Evolutionary conservation across 208 protist genomes (phyloP), one percentile per base, ranked within the genome.

Genomic region (Vickermania ingenoplastis): DNA sequence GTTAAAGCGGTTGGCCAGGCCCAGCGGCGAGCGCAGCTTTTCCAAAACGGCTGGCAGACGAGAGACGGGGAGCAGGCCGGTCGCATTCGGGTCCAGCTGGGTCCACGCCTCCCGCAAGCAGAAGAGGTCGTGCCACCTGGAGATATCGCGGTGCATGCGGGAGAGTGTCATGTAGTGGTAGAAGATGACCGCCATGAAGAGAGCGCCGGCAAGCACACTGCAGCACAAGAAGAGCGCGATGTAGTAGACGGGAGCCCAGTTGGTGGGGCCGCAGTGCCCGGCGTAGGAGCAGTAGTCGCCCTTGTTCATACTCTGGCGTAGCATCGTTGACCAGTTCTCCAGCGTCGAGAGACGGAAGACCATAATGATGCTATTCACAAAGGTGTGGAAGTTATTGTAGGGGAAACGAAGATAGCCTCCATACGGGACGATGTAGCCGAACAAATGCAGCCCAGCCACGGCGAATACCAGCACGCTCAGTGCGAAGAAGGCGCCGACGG

Each of bases 331-430:
- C 86, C 87, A 96, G 70, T 88, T 75, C 70, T 96, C 79, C n/a
- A 92, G 63, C 26, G 91, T 96, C 5, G 75, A 74, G 25, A 94
- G 73, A 28, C 86, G 85, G 69, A 94, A 91, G 30, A 84, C 77
- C 81, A 96, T 89, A 25, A 94, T 86, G 31, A 96, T 59, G 41
- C 86, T 60, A 57, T 93, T 90, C 28, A 83, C 78, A 49, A 93
- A 91, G 53, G 78, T 92, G 41, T 63, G 52, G 63, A 92, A 96
- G 74, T 94, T 96, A 65, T 92, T 90, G 68, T 93, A 92, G 41
- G 30, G 78, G 53, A 54, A 59, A 57, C 92, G 79, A 67, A 92
- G 82, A 69, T 81, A 87, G 54, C 74, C 64, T 25, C 76, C 73
- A 31, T 77, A 86, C 50, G 86, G 81, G 11, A 88, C 67, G 41